Conservation (phyloP, 2,329 filamentous ascomycete species). For the Penicillium freii region DNA sequence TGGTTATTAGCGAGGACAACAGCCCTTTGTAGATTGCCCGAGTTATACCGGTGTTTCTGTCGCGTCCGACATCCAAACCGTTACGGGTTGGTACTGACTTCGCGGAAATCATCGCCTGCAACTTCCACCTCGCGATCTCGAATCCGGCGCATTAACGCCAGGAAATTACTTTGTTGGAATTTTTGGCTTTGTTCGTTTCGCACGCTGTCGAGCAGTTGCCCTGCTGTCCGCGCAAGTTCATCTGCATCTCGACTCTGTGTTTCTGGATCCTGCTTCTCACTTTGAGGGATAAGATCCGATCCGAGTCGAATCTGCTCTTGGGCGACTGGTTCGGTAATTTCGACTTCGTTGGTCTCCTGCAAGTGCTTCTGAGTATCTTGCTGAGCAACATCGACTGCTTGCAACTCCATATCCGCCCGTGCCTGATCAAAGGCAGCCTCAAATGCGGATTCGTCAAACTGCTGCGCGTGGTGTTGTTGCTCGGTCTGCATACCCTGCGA, state of each 20-base stretch:
- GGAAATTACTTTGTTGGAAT: slow-evolving; percentile 74
- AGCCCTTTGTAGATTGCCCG: slow-evolving; percentile 26
- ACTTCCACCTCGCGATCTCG: slow-evolving; percentile 70
- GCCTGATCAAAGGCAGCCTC: slow-evolving; percentile 47
- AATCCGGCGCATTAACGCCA: slow-evolving; percentile 73
- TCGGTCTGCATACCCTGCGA: slow-evolving; percentile 26
- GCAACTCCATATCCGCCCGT: slow-evolving; percentile 37
- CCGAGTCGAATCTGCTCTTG: slow-evolving; percentile 40
- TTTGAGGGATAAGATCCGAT: slow-evolving; percentile 43
- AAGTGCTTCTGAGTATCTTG: slow-evolving; percentile 11
- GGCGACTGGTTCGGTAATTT: slow-evolving; percentile 9
- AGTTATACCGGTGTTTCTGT: slow-evolving; percentile 40
- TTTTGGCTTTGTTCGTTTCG: slow-evolving; percentile 67
- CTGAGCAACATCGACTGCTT: slow-evolving; percentile 20
- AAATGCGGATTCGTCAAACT: slow-evolving; percentile 47
- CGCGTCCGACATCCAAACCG: slow-evolving; percentile 35
- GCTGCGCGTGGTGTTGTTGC: slow-evolving; percentile 27
- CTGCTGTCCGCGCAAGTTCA: slow-evolving; percentile 70
- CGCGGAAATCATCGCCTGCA: slow-evolving; percentile 60
- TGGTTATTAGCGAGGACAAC: slow-evolving; percentile 37
- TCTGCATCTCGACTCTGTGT: slow-evolving; percentile 54
- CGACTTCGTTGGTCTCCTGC: slow-evolving; percentile 20
- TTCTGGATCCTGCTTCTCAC: slow-evolving; percentile 33
- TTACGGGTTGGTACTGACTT: slow-evolving; percentile 48
- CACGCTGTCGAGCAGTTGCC: slow-evolving; percentile 66